Evolutionary conservation across 192 early-diverging fungal genomes (phyloP), one percentile per base, ranked within the genome.

Genomic region (Backusella westeae): DNA sequence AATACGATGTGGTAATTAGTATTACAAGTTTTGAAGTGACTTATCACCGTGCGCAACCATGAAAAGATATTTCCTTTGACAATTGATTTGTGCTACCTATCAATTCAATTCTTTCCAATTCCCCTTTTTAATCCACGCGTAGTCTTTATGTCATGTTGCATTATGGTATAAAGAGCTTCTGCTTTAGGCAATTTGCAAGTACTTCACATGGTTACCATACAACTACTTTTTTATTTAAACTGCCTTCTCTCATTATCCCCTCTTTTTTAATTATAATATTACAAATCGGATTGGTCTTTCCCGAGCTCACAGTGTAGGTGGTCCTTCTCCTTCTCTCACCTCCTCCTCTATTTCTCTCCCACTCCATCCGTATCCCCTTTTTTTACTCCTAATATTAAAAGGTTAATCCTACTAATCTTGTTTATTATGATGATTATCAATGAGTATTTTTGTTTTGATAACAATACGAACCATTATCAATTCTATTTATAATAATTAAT

Each of bases 1-100:
- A 63, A 63, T 63, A 63, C 56, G 23, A 63, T 63, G 56, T 10
- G 10, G 23, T 63, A 63, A 4, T 29, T 63, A 63, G 56, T 63
- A 63, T 63, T 63, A 63, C 56, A 63, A 63, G 56, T 63, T 63
- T 63, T 63, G 56, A 63, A 63, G 56, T 63, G 56, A 63, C 9
- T 49, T 63, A 63, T 63, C 56, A 63, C 56, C 56, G 56, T 63
- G 56, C 56, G 56, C 56, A 63, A 63, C 56, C 23, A 29, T 63
- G 56, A 59, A 23, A 59, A 59, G 5, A 26, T 10, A 26, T 59
- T 59, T 59, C 21, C 53, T 26, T 59, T 59, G 53, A 59, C 53
- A 59, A 59, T 59, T 59, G 53, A 59, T 23, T 26, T 59, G 53
- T 59, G 21, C 53, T 23, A 59, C 53, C n/a, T 59, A 23, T 59